phyloP scores from a whole-genome alignment of 352 stramenopile genomes.

The Phytophthora boehmeriae region DNA sequence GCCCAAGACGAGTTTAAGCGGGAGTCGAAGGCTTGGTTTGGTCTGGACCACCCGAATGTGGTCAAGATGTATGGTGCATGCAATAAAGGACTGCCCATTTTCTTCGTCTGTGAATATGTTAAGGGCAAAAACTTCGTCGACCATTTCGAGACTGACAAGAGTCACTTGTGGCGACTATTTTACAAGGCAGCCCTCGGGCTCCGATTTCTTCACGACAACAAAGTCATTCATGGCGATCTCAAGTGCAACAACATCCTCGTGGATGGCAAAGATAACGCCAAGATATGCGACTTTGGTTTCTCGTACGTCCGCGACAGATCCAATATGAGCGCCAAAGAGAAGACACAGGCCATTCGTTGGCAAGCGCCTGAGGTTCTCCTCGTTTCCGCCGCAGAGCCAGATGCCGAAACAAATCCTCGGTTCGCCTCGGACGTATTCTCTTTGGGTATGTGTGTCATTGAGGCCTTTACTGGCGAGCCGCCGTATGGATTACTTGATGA shows the following conservation, averaged over 20 bases:
- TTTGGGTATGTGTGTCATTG: constrained; percentile 45
- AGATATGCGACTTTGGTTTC: constrained; percentile 44
- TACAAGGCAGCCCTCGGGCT: constrained; percentile 44
- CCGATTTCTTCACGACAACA: constrained; percentile 55
- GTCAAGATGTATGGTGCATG: constrained; percentile 40
- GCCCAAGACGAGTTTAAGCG: constrained; percentile 19
- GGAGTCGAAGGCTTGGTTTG: constrained; percentile 39
- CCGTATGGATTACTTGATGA: constrained; percentile 23
- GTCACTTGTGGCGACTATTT: constrained; percentile 29
- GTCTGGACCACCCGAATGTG: constrained; percentile 37
- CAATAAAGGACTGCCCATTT: constrained; percentile 24
- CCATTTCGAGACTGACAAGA: constrained; percentile 20
- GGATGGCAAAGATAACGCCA: constrained; percentile 27
- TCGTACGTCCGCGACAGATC: constrained; percentile 23
- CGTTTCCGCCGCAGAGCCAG: not conserved
- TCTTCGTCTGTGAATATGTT: constrained; percentile 37
- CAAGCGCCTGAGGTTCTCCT: constrained; percentile 31
- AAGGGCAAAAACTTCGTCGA: constrained; percentile 22
- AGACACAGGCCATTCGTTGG: constrained; percentile 24
- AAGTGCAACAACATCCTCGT: constrained; percentile 86
- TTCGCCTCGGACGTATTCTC: constrained; percentile 33
- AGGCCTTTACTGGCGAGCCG: constrained; percentile 22
- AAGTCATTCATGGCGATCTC: constrained; percentile 78
- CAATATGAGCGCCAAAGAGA: constrained; percentile 6
- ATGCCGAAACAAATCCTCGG: constrained; percentile 8